A percentile compares a stretch with the other conserved stretches of the same genome.
Conservation (phyloP, 2,329 filamentous ascomycete genomes). For the Apiospora malaysiana region DNA sequence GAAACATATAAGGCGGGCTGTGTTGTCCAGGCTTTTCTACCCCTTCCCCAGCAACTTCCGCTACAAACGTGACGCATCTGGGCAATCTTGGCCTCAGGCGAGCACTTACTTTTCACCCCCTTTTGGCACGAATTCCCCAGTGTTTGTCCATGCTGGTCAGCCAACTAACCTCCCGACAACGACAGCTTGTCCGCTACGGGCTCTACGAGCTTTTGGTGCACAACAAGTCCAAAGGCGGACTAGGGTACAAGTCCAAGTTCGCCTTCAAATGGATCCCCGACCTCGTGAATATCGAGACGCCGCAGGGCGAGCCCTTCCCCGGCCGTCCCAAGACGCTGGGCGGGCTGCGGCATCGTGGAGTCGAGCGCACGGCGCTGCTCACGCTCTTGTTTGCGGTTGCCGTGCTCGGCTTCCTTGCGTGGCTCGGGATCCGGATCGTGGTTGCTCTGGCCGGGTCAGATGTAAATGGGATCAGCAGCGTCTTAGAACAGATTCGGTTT, state of each 20-base stretch:
- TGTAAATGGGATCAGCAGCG: neutral
- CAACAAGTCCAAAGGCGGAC: constrained; percentile 60
- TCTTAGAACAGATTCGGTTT: neutral
- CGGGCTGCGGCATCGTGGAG: constrained; percentile 36
- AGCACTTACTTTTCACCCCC: neutral
- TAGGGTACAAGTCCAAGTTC: constrained; percentile 68
- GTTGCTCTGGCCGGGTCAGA: neutral
- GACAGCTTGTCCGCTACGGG: constrained; percentile 53
- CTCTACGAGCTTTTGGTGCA: constrained; percentile 68
- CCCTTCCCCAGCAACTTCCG: neutral
- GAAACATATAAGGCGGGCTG: constrained; percentile 1
- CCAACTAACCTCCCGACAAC: constrained; percentile 25
- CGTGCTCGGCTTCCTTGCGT: constrained; percentile 23
- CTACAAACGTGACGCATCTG: neutral
- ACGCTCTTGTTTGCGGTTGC: constrained; percentile 30
- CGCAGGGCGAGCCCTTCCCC: constrained; percentile 31
- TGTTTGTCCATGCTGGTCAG: neutral
- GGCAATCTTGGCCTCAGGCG: neutral
- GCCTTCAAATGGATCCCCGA: constrained; percentile 73
- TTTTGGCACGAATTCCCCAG: neutral
- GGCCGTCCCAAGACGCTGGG: constrained; percentile 36
- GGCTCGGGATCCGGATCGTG: neutral
- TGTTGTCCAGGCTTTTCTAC: neutral
- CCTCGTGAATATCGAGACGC: constrained; percentile 44
- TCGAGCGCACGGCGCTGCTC: constrained; percentile 38